phyloP scores from a whole-genome alignment of 169 alveolate species.

The Cryptosporidium tyzzeri region DNA sequence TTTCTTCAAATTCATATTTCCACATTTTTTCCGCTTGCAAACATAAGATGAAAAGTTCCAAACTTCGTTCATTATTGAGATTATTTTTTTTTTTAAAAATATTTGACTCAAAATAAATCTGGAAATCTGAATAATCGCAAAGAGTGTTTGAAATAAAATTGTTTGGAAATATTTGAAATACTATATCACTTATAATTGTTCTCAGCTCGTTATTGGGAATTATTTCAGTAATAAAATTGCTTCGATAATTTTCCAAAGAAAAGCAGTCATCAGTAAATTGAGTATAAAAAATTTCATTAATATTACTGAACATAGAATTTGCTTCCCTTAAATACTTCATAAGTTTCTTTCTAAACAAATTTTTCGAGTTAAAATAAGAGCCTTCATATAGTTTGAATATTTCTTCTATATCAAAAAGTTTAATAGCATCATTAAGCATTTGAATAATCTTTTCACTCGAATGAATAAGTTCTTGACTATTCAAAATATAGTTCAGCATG shows the following conservation, averaged over 20 bases:
- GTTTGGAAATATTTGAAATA: conserved; percentile 11
- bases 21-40: conserved; percentile 3
- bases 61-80: not conserved
- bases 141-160: not conserved
- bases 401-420: not conserved
- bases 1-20: conserved; percentile 1
- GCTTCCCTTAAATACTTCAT: not conserved
- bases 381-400: not conserved
- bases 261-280: not conserved
- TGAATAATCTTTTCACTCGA: not conserved
- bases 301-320: not conserved
- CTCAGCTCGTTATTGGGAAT: not conserved
- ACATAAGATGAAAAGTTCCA: conserved; percentile 3
- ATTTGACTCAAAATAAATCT: not conserved
- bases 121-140: conserved; percentile 14
- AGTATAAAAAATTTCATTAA: not conserved
- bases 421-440: not conserved
- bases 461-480: not conserved
- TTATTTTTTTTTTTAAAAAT: not conserved
- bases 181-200: not conserved
- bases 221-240: conserved; percentile 1
- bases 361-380: conserved; percentile 4
- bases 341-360: conserved; percentile 22
- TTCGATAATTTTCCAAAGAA: not conserved
- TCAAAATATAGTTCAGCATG: conserved; percentile 4